A percentile compares a stretch with the other conserved stretches of the same genome.
Conservation (phyloP, 2,329 filamentous ascomycete species). For the Fusarium secorum region DNA sequence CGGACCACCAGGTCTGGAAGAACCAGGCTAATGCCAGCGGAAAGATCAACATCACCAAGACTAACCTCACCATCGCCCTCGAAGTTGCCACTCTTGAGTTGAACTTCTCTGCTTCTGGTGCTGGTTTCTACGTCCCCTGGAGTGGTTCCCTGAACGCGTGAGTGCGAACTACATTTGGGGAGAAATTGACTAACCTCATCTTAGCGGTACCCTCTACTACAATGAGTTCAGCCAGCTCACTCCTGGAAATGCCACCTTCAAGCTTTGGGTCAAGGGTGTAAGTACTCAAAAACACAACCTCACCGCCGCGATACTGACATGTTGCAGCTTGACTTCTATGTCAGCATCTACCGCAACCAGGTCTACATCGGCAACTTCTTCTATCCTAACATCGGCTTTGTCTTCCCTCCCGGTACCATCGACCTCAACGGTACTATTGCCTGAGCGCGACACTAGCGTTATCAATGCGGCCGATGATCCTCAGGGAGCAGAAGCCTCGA, state of each 20-base stretch:
- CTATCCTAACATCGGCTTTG: not conserved
- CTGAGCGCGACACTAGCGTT: not conserved
- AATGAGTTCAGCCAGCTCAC: too few relatives aligned
- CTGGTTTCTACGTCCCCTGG: not conserved
- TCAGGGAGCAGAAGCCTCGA: not conserved
- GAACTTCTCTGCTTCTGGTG: not conserved
- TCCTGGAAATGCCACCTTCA: too few relatives aligned
- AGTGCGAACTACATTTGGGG: not conserved
- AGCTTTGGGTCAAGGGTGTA: not conserved
- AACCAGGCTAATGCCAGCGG: not conserved
- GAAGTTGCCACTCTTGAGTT: not conserved
- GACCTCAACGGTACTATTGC: not conserved
- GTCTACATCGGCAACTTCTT: not conserved
- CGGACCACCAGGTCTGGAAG: not conserved
- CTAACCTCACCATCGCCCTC: not conserved
- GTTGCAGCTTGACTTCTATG: not conserved
- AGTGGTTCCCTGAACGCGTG: not conserved
- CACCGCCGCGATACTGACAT: rapidly evolving
- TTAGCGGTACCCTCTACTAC: not conserved
- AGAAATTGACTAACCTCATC: not conserved
- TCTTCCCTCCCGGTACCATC: not conserved
- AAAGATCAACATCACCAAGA: not conserved
- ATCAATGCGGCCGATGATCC: not conserved
- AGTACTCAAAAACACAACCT: not conserved
- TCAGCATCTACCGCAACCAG: not conserved